Evolutionary conservation across 2,329 filamentous ascomycete species (phyloP), one percentile per base, ranked within the genome.

Genomic region (Fusarium papillatum): DNA sequence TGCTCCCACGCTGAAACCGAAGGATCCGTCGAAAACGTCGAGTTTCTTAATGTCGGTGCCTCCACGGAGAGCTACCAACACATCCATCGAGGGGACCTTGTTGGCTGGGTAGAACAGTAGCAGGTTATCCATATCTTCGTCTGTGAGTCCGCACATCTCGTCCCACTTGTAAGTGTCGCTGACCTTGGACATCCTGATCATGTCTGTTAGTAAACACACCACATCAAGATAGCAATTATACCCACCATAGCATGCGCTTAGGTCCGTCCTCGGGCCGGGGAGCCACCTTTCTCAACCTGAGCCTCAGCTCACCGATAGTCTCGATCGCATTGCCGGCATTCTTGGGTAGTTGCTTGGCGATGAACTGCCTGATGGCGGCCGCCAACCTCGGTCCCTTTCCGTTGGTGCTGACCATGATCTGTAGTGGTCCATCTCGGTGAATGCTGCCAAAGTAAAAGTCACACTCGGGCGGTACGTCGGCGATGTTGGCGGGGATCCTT

Each of bases 341-440:
- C 22, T 87, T 86, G 2, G 97, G 97, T 68, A 99, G 86, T 61
- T 88, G 89, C 24, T 87, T 89, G 22, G 95, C 96, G 76, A 99
- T 98, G 81, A 94, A 92, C 81, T 93, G 90, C 66, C 96, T 88
- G 63, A 99, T 94, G 60, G 96, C 93, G 77, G 95, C 96, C 13
- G 97, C 97, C 75, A 99, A 86, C 82, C 96, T 93, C 0, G 97
- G 97, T 0, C 97, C 97, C 82, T 98, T 98, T 64, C 97, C 97
- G 83, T 98, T 99, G 41, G 97, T 99, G 86, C 95, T 97, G 79
- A 99, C 96, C 97, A 99, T 99, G 80, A 99, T 93, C 87, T 99
- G 97, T 72, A 99, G 85, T 8, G 97, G 97, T 0, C 97, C 97
- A 83, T 99, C 97, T 63, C 97, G 93, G 85, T 99, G 95, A 46